Base-by-base conservation (phyloP, 2,329 filamentous ascomycete species). In the Pezicula neosporulosa region DNA sequence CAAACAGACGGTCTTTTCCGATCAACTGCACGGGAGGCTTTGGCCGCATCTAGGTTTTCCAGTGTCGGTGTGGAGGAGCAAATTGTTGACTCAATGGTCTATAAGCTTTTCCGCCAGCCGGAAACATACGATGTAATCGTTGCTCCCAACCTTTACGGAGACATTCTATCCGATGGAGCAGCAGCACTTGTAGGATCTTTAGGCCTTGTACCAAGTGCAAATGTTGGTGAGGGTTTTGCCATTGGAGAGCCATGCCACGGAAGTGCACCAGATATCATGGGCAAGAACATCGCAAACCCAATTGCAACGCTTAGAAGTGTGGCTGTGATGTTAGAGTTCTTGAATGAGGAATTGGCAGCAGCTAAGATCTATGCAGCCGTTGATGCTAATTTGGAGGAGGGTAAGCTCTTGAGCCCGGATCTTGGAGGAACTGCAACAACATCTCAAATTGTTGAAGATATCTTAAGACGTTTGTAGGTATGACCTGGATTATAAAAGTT, bases 161-260 rank as follows among this genome's bases (percentile, higher is more conserved):
- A 99, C 72, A 94, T 99, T 61, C 80, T 99, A 37, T 96, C 91
- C 2, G 94, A 99, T 70, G 93, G 91, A 59, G 93, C 94, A 47
- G 94, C 94, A 24, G 94, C 94, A 2, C 84, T 97, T 28, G 93
- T 97, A 27, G 94, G 93, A 43, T 91, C 86, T 50, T 77, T 99
- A 36, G 94, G 94, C 59, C 84, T 99, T 37, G 94, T 99, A 1
- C 94, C 94, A 43, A 90, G 85, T 61, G 94, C 94, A 61, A 99
- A 99, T 69, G 94, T 99, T 10, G 92, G 94, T 59, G 89, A 96
- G 70, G 82, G 82, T 41, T 97, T 97, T 68, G 94, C 90, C 60
- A 97, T 99, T 64, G 94, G 94, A 59, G 94, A 99, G 82, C 94
- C 94, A 49, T 97, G 94, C 77, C 94, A 99, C 72, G 94, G 94